Evolutionary conservation across 768 basidiomycete genomes (phyloP).

Genomic region (Exsudoporus frostii): DNA sequence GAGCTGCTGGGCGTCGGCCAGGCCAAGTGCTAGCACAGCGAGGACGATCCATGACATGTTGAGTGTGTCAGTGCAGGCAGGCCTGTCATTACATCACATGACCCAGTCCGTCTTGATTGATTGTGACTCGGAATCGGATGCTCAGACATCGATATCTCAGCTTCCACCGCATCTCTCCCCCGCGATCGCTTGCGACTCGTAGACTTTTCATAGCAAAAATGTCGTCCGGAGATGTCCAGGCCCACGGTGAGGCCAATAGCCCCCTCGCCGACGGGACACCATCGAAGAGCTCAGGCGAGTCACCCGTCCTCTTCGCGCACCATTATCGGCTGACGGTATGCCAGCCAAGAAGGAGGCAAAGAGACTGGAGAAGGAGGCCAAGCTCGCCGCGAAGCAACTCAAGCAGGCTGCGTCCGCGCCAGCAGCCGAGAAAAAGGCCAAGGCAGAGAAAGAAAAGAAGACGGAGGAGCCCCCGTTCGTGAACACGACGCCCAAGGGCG

Average conservation of each 20-base stretch:
- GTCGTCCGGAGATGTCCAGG: slow-evolving; percentile 1
- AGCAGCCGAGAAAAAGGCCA: slow-evolving; percentile 63
- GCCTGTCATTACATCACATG: too few relatives aligned
- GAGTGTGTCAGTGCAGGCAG: too few relatives aligned
- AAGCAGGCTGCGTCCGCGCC: slow-evolving; percentile 39
- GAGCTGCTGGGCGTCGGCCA: slow-evolving; percentile 27
- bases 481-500: slow-evolving; percentile 83
- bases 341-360: slow-evolving; percentile 86
- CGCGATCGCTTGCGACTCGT: not conserved
- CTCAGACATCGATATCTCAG: slow-evolving; percentile 21
- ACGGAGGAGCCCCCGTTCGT: slow-evolving; percentile 74
- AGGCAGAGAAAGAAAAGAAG: slow-evolving; percentile 72
- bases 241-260: not conserved
- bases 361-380: slow-evolving; percentile 73
- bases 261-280: slow-evolving; percentile 9
- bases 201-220: not conserved
- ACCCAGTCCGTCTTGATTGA: too few relatives aligned
- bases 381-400: slow-evolving; percentile 62
- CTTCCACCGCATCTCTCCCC: not conserved
- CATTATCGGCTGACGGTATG: not conserved
- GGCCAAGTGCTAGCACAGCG: not conserved
- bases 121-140: not conserved
- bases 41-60: not conserved
- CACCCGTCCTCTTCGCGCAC: not conserved
- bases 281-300: slow-evolving; percentile 42